Conservation (phyloP, 1,284 basidiomycete species). For the Cutaneotrichosporon cavernicola region DNA sequence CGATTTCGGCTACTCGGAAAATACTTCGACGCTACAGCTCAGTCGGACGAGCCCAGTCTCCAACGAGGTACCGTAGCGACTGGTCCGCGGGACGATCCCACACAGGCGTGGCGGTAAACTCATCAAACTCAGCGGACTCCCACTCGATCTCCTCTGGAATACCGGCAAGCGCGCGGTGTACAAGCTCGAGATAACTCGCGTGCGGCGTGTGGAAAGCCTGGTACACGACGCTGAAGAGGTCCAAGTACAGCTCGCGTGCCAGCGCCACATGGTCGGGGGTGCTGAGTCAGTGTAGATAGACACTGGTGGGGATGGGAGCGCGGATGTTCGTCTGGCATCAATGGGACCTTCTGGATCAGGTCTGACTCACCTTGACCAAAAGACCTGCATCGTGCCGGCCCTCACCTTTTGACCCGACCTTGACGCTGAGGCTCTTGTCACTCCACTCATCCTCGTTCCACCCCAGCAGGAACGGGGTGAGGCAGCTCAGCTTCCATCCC, state of each 20-base stretch:
- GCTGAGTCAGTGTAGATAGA: slow-evolving; percentile 5
- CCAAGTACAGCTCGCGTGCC: slow-evolving; percentile 15
- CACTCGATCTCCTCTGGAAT: slow-evolving; percentile 11
- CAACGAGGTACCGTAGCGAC: slow-evolving; percentile 6
- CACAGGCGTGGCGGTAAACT: not conserved
- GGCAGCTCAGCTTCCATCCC: slow-evolving; percentile 10
- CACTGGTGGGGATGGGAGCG: slow-evolving; percentile 2
- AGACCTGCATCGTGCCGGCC: slow-evolving; percentile 8
- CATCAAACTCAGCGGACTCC: not conserved
- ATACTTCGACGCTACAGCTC: not conserved
- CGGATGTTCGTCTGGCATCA: slow-evolving; percentile 14
- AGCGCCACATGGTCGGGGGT: not conserved
- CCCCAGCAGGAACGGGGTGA: slow-evolving; percentile 10
- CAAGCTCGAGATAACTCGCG: slow-evolving; percentile 7
- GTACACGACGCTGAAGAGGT: slow-evolving; percentile 12
- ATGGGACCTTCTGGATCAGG: no score
- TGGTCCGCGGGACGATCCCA: slow-evolving; percentile 4
- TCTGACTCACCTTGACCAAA: slow-evolving; percentile 10
- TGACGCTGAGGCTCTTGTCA: slow-evolving; percentile 9
- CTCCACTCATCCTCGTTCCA: slow-evolving; percentile 13
- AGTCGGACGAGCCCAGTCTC: slow-evolving; percentile 3
- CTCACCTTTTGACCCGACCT: slow-evolving; percentile 4
- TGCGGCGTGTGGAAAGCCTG: slow-evolving; percentile 12
- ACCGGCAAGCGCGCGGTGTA: slow-evolving; percentile 3
- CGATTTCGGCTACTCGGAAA: not conserved